Evolutionary conservation across 106 monocot species (phyloP), one percentile per base, ranked within the genome.

Genomic region (Phalaenopsis equestris): DNA sequence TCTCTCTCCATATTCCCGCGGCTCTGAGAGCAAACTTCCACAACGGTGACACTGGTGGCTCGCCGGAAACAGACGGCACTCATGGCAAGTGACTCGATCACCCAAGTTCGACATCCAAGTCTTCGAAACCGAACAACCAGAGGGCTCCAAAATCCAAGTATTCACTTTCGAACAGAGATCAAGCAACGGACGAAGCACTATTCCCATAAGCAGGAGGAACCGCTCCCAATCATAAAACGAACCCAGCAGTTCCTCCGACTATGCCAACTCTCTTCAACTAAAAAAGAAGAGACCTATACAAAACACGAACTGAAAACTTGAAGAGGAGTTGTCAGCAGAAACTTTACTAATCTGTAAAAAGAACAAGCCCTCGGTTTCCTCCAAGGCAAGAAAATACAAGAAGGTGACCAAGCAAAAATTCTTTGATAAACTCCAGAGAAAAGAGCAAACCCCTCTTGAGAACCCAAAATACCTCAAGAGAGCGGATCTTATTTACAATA

Each of bases 161-260:
- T 84, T 48, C 43, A 86, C 70, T 75, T 85, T 88, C 45, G 67
- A 80, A 30, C 83, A 14, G 55, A 82, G 67, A 74, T 86, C 84
- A 56, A 79, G 46, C 41, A 87, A 24, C 19, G 76, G 42, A 57
- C 79, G 47, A 47, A 82, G 79, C 10, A 82, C 57, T 72, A 87
- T 39, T 84, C 88, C 88, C 87, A 89, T 84, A 83, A 79, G 30
- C 49, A 11, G 56, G 41, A 83, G 49, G 78, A 56, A 84, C 87
- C 57, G 79, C 85, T 77, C 56, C 55, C 56, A 52, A n/a, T 77
- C 67, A 81, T 80, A 79, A 82, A 86, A 75, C 75, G 23, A 78
- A 48, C 56, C 72, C 49, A 77, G 83, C 76, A 87, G 81, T 57
- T 86, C 77, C 82, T 49, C 41, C 56, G 17, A 45, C 55, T 30